Conservation (phyloP, 2,329 filamentous ascomycete species). For the Ambrosiella xylebori region DNA sequence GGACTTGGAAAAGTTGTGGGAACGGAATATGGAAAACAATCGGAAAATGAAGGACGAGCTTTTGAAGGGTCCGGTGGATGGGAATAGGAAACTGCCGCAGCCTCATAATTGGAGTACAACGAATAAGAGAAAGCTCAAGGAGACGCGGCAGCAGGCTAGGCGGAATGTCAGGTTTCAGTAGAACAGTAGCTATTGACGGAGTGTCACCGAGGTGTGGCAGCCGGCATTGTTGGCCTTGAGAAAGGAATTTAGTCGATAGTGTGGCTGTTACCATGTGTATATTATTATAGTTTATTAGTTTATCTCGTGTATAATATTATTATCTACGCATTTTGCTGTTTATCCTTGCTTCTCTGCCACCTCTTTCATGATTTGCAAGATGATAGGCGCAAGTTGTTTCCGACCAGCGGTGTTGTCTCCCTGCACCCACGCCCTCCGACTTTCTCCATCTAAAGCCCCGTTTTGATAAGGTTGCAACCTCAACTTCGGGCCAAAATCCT, state of each 20-base stretch:
- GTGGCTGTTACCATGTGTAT: neutral
- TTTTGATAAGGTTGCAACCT: slow-evolving; percentile 37
- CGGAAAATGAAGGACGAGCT: slow-evolving; percentile 18
- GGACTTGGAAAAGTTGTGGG: slow-evolving; percentile 36
- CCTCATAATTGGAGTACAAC: slow-evolving; percentile 13
- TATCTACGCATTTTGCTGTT: neutral
- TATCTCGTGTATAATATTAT: neutral
- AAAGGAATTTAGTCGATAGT: slow-evolving; percentile 11
- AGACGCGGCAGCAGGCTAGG: neutral
- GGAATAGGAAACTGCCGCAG: neutral
- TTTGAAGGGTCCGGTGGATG: slow-evolving; percentile 4
- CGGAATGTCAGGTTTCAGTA: too few species aligned
- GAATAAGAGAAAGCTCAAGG: slow-evolving; percentile 11
- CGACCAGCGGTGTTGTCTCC: slow-evolving; percentile 41
- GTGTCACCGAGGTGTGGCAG: too few species aligned
- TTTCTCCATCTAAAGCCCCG: slow-evolving; percentile 28
- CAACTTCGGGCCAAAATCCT: slow-evolving; percentile 29
- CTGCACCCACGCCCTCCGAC: slow-evolving; percentile 50
- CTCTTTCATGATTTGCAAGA: slow-evolving; percentile 29
- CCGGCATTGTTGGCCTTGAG: neutral
- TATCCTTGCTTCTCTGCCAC: neutral
- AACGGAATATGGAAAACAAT: slow-evolving; percentile 19
- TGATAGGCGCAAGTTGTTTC: slow-evolving; percentile 52
- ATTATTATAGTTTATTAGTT: neutral
- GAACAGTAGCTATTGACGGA: too few species aligned